A percentile compares a stretch with the other conserved stretches of the same genome.
phyloP scores from a whole-genome alignment of 2,329 filamentous ascomycete species.

The Tolypocladium paradoxum region DNA sequence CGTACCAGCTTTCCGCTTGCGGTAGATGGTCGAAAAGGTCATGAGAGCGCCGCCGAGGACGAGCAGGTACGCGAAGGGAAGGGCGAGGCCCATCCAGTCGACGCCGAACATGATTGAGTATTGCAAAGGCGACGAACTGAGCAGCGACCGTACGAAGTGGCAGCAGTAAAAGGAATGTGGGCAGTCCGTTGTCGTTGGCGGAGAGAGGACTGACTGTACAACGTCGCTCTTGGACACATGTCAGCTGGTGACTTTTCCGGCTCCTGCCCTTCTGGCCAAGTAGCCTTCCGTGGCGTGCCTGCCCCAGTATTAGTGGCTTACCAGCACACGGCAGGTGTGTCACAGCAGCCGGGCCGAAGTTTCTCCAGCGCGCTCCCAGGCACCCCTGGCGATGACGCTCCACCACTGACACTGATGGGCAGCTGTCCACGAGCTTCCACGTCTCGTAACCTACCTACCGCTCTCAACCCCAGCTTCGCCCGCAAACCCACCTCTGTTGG shows the following conservation, averaged over 20 bases:
- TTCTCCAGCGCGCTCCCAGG: conserved; percentile 5
- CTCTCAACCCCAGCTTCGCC: not conserved
- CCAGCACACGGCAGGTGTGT: not conserved
- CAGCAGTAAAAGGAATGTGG: not conserved
- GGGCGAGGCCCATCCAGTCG: conserved; percentile 74
- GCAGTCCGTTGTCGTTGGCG: not conserved
- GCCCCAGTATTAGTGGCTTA: not conserved
- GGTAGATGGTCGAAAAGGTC: conserved; percentile 87
- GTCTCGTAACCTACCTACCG: not conserved
- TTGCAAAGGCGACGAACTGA: not conserved
- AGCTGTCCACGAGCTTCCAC: conserved; percentile 6
- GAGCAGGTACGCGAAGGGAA: conserved; percentile 81
- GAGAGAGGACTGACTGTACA: not conserved
- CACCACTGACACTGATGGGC: not conserved
- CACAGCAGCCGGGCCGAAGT: conserved; percentile 4
- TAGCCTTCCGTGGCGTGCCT: conserved; percentile 1
- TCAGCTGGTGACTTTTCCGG: conserved; percentile 1
- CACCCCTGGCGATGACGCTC: conserved; percentile 5
- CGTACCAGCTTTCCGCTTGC: conserved; percentile 78
- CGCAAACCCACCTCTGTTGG: not conserved
- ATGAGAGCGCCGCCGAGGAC: conserved; percentile 81
- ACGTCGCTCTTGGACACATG: not conserved
- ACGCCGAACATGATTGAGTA: conserved; percentile 18
- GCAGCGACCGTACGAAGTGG: not conserved
- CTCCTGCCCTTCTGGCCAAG: conserved; percentile 6